Evolutionary conservation across 352 stramenopile genomes (phyloP).

Genomic region (Thalassiosira tumida): DNA sequence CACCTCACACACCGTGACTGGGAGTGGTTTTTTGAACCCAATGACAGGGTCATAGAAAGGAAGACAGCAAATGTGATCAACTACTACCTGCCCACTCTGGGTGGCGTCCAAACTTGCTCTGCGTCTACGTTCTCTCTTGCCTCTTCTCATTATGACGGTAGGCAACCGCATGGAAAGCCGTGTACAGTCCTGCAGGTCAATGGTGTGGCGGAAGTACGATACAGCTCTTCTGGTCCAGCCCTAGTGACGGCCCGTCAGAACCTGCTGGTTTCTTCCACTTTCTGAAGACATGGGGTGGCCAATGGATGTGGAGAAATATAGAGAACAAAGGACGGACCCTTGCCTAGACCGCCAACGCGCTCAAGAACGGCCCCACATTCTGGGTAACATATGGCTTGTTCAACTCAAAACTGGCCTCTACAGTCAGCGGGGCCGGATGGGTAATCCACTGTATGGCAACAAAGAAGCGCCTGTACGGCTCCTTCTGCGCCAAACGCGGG

Average conservation of each 20-base stretch:
- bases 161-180: neutral
- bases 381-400: neutral
- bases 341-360: neutral
- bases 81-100: neutral
- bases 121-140: neutral
- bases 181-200: neutral
- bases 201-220: neutral
- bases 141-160: neutral
- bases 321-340: neutral
- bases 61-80: neutral
- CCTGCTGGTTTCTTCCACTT: neutral
- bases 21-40: neutral
- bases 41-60: neutral
- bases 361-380: conserved; percentile 1
- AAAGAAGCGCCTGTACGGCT: neutral
- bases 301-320: conserved; percentile 27
- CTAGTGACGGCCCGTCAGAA: neutral
- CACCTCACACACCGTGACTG: neutral
- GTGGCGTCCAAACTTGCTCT: neutral
- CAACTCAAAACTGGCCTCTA: neutral
- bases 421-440: neutral
- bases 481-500: neutral
- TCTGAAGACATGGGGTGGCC: neutral
- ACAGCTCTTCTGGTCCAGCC: neutral
- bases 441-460: neutral